Evolutionary conservation across 2,329 filamentous ascomycete species (phyloP), one percentile per base, ranked within the genome.

Genomic region (Pseudopithomyces chartarum): DNA sequence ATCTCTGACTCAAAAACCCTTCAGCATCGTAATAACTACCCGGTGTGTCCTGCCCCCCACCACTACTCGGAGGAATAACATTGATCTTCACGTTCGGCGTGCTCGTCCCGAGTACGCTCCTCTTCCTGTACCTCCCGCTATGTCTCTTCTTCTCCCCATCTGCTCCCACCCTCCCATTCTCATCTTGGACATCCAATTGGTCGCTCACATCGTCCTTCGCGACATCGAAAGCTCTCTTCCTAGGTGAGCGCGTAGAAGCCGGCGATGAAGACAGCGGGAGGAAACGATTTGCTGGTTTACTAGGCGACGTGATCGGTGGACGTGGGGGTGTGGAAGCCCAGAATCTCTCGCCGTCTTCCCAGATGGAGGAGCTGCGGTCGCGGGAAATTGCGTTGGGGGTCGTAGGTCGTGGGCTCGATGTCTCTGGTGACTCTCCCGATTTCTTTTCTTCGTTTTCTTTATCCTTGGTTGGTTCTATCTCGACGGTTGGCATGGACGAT

Each of bases 21-120:
- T 73, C 61, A 26, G 52, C 60, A 63, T 75, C 73, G 57, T 75
- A 75, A 60, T 73, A 66, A 62, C 67, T 72, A 55, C 66, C 66
- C 43, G 69, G 63, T 54, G 65, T 73, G 20, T 63, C 59, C 12
- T 47, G 42, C n/a, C 26, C 52, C n/a, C 26, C 52, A 17, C 45
- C 56, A 23, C 56, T 58, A 54, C 58, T 64, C 3, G 67, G 62
- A 38, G 67, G 61, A 49, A 59, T 52, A 11, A 70, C 57, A 20
- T 64, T 55, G 33, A 70, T 67, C 52, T 58, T 59, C n/a, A 67
- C 61, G 59, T 72, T 72, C 50, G 68, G 58, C 48, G 65, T 69
- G 1, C 60, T 56, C 1, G 58, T 36, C 0, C 63, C 65, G 2
- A 69, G 58, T 6, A 56, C 60, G 39, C 58, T 67, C 15, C 61